Evolutionary conservation across 2,329 filamentous ascomycete species (phyloP).

Genomic region (Cephalotrichum gorgonifer): DNA sequence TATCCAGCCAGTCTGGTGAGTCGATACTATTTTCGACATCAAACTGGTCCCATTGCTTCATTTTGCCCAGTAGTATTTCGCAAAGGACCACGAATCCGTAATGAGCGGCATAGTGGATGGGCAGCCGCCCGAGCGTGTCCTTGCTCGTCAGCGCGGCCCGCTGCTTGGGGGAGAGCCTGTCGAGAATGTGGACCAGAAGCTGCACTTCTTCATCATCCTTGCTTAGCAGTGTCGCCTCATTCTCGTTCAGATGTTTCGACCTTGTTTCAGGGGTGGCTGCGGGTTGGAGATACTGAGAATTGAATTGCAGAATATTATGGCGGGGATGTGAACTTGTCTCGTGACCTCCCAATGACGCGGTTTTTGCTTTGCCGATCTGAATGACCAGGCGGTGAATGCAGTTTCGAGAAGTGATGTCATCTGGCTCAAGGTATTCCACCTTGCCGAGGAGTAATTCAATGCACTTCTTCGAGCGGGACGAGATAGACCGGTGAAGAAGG

Average conservation of each 20-base stretch:
- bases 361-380: slow-evolving; percentile 71
- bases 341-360: slow-evolving; percentile 25
- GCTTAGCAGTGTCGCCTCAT: slow-evolving; percentile 55
- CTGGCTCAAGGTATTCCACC: slow-evolving; percentile 64
- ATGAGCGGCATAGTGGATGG: slow-evolving; percentile 88
- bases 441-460: slow-evolving; percentile 61
- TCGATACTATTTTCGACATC: slow-evolving; percentile 80
- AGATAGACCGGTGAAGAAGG: slow-evolving; percentile 67
- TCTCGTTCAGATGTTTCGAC: slow-evolving; percentile 49
- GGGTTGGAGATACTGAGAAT: slow-evolving; percentile 68
- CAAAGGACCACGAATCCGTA: slow-evolving; percentile 91
- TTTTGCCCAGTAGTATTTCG: slow-evolving; percentile 73
- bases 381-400: slow-evolving; percentile 89
- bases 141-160: slow-evolving; percentile 54
- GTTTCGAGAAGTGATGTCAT: slow-evolving; percentile 91
- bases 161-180: slow-evolving; percentile 58
- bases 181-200: slow-evolving; percentile 52
- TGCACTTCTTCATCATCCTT: slow-evolving; percentile 68
- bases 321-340: slow-evolving; percentile 40
- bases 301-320: slow-evolving; percentile 41
- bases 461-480: slow-evolving; percentile 55
- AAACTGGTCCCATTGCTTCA: slow-evolving; percentile 85
- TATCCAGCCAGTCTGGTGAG: slow-evolving; percentile 79
- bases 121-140: slow-evolving; percentile 73
- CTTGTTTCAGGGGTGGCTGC: slow-evolving; percentile 56